A percentile compares a stretch with the other conserved stretches of the same genome.
phyloP scores from a whole-genome alignment of 345 rosid genomes.

The Populus alba region DNA sequence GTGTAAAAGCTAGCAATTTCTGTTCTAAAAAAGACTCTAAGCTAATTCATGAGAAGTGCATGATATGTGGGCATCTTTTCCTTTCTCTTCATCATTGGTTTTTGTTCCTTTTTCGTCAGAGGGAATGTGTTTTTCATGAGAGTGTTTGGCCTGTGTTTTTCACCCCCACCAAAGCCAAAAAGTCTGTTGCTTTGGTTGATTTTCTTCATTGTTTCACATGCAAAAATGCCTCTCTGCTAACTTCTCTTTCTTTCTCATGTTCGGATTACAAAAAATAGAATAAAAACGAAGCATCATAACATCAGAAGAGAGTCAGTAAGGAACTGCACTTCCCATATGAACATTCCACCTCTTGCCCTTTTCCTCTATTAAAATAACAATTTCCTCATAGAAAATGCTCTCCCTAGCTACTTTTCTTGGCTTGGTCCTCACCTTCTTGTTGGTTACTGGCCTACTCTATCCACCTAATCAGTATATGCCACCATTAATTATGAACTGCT shows the following conservation, averaged over 20 bases:
- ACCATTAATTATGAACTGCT: conserved; percentile 1
- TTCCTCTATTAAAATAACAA: conserved; percentile 9
- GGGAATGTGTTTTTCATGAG: conserved; percentile 20
- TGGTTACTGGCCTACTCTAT: conserved; percentile 15
- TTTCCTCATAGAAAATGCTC: conserved; percentile 7
- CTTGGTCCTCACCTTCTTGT: conserved; percentile 23
- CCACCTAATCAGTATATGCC: conserved; percentile 9
- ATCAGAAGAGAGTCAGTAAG: conserved; percentile 14
- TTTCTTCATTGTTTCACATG: conserved; percentile 18
- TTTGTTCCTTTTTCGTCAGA: conserved; percentile 8
- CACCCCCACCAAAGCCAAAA: conserved; percentile 20
- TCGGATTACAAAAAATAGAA: conserved; percentile 30
- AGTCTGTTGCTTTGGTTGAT: conserved; percentile 14
- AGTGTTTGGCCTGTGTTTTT: conserved; percentile 12
- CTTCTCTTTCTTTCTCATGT: conserved; percentile 9
- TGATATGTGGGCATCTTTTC: conserved; percentile 23
- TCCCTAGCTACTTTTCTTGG: conserved; percentile 12
- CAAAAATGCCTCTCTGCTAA: conserved; percentile 10
- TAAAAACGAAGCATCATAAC: conserved; percentile 2
- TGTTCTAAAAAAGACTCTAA: background rate
- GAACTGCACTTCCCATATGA: conserved; percentile 31
- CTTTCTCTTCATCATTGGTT: background rate
- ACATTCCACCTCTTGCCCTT: conserved; percentile 27
- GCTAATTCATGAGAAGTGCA: conserved; percentile 26
- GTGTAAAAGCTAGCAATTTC: background rate